Percentiles rank a stretch among this genome's conserved stretches.
phyloP scores from a whole-genome alignment of 1,139 yeast genomes.

The Eremothecium sinecaudum region DNA sequence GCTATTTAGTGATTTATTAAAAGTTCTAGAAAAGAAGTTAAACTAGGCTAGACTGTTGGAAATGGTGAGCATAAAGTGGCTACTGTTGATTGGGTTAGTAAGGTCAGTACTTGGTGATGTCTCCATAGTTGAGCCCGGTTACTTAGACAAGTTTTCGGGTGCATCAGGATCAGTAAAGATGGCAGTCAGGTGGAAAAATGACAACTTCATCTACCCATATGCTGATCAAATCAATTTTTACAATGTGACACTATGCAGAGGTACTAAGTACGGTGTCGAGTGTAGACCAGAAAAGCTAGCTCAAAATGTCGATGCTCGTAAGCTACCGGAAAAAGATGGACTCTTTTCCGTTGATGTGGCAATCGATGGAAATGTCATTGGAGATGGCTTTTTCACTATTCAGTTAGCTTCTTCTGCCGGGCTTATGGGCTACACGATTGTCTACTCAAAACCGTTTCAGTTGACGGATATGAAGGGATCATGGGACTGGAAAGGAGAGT shows the following conservation, averaged over 20 bases:
- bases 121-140: conserved; percentile 41
- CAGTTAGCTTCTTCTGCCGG: conserved; percentile 47
- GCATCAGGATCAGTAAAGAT: conserved; percentile 39
- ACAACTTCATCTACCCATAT: conserved; percentile 41
- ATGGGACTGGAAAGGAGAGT: background rate
- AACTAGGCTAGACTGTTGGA: no score
- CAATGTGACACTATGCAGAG: conserved; percentile 62
- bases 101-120: conserved; percentile 38
- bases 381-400: conserved; percentile 58
- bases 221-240: conserved; percentile 39
- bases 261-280: conserved; percentile 31
- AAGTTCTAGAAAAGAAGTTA: no score
- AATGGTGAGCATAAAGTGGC: no score
- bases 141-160: conserved; percentile 43
- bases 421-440: conserved; percentile 45
- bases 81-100: background rate
- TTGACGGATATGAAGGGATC: conserved; percentile 1
- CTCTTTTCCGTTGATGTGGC: conserved; percentile 34
- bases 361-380: conserved; percentile 39
- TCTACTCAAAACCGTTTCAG: conserved; percentile 60
- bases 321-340: conserved; percentile 5
- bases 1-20: no score
- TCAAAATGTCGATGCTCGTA: background rate
- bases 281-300: background rate
- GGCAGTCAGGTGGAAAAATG: conserved; percentile 48